Percentiles rank a stretch among this genome's conserved stretches.
Evolutionary conservation across 768 basidiomycete genomes (phyloP).

Genomic region (Suillus americanus): DNA sequence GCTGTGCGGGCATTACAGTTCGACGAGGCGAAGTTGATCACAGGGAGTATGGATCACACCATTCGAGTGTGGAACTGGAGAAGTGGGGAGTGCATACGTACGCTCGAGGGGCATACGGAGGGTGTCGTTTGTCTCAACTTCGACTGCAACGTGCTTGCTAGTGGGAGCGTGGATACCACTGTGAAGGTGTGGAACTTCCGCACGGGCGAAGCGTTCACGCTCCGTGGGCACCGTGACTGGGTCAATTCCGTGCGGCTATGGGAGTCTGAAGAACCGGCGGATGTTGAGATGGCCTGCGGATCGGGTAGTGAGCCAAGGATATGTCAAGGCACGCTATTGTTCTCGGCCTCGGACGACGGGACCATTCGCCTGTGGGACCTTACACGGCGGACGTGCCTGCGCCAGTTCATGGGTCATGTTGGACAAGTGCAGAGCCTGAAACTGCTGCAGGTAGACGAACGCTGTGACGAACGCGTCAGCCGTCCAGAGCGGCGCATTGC

Average conservation of each 20-base stretch:
- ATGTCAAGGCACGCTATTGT: slow-evolving; percentile 89
- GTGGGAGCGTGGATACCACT: slow-evolving; percentile 91
- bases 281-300: slow-evolving; percentile 19
- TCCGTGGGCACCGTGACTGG: slow-evolving; percentile 94
- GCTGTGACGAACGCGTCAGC: slow-evolving; percentile 27
- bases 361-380: slow-evolving; percentile 96
- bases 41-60: slow-evolving; percentile 94
- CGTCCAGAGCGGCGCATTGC: slow-evolving; percentile 11
- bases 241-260: slow-evolving; percentile 94
- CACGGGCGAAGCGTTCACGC: slow-evolving; percentile 87
- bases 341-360: slow-evolving; percentile 95
- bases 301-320: slow-evolving; percentile 46
- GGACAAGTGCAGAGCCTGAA: slow-evolving; percentile 93
- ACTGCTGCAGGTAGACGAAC: slow-evolving; percentile 67
- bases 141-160: slow-evolving; percentile 88
- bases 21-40: slow-evolving; percentile 92
- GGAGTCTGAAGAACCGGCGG: slow-evolving; percentile 48
- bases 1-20: slow-evolving; percentile 94
- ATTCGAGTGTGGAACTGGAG: slow-evolving; percentile 98
- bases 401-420: slow-evolving; percentile 85
- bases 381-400: slow-evolving; percentile 71
- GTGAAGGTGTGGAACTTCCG: slow-evolving; percentile 95
- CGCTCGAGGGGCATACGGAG: slow-evolving; percentile 85
- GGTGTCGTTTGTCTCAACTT: slow-evolving; percentile 91
- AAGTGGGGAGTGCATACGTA: slow-evolving; percentile 82